Evolutionary conservation across 768 basidiomycete genomes (phyloP).

Genomic region (Mycena epipterygia): DNA sequence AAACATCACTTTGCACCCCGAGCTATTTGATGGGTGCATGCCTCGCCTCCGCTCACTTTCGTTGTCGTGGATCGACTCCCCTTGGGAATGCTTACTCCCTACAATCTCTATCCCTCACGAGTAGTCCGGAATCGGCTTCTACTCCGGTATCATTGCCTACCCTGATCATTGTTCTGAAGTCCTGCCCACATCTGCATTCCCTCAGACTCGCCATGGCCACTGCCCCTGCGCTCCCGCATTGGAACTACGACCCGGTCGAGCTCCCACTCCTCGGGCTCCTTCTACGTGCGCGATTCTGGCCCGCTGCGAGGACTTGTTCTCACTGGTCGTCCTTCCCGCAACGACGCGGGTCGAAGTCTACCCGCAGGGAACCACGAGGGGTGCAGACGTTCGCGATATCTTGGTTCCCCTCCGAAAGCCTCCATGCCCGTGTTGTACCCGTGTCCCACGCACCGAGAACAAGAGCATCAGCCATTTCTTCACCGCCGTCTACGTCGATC

Average conservation of each 20-base stretch:
- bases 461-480: neutral
- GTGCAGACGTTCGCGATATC: neutral
- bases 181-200: neutral
- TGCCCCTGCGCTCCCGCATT: neutral
- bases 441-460: neutral
- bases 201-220: neutral
- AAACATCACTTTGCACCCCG: neutral
- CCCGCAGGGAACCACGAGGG: neutral
- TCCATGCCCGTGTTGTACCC: neutral
- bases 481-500: neutral
- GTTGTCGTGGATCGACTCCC: neutral
- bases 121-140: neutral
- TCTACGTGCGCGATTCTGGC: neutral
- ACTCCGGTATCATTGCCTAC: neutral
- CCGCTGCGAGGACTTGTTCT: neutral
- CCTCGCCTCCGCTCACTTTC: neutral
- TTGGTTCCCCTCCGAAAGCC: neutral
- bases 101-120: neutral
- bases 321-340: neutral
- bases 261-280: neutral
- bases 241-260: neutral
- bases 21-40: neutral
- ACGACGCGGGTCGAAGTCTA: neutral
- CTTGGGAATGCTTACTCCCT: neutral
- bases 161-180: neutral